phyloP scores from a whole-genome alignment of 179 eudicot genomes.

The Spergularia azorica region DNA sequence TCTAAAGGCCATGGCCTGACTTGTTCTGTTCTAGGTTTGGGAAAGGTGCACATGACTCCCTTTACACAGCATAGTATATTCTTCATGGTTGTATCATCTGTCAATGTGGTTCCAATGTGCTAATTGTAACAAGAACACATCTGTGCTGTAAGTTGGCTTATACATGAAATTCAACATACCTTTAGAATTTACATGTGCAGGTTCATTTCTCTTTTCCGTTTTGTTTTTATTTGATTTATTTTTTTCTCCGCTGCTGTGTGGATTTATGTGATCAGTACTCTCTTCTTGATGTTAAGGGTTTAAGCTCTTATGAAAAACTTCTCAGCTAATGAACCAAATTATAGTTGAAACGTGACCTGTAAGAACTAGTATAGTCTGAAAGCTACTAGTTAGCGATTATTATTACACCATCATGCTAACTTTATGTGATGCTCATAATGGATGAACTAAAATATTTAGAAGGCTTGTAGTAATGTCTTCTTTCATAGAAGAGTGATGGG shows the following conservation, averaged over 20 bases:
- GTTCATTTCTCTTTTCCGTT: not conserved
- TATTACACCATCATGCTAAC: no score
- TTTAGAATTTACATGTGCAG: not conserved
- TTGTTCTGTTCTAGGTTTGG: conserved; percentile 15
- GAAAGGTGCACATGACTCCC: conserved; percentile 27
- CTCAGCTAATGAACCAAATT: no score
- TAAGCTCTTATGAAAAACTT: no score
- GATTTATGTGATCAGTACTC: no score
- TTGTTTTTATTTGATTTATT: not conserved
- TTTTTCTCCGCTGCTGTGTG: no score
- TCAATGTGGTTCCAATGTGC: conserved; percentile 13
- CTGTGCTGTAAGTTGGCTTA: conserved; percentile 26
- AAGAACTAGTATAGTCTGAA: no score
- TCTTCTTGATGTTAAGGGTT: no score
- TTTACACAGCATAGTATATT: conserved; percentile 23
- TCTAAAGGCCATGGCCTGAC: conserved; percentile 18
- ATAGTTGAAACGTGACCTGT: no score
- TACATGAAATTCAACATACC: conserved; percentile 10
- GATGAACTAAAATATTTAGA: no score
- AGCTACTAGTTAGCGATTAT: no score
- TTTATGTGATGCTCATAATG: no score
- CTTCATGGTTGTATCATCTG: conserved; percentile 26
- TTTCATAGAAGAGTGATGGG: conserved; percentile 10
- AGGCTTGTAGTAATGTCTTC: not conserved
- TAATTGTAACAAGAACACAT: conserved; percentile 18